Base-by-base conservation (phyloP, 129 eudicot species). In the Tagetes patula region DNA sequence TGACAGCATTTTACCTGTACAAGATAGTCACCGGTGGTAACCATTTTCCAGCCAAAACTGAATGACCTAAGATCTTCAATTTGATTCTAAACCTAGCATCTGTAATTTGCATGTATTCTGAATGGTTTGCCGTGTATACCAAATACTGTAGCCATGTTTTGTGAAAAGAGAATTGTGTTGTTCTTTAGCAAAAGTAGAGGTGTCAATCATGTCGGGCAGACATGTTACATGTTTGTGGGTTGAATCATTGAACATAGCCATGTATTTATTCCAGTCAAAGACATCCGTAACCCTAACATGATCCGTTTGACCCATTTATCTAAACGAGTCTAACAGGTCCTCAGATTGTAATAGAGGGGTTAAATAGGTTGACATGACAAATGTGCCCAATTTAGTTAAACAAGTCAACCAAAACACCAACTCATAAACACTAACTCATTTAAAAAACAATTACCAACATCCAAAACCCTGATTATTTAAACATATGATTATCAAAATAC, bases 21-120 rank as follows among this genome's bases (percentile, higher is more conserved):
- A 91, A 91, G 84, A 76, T 91, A 80, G 90, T 76, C 14, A 88
- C 90, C 2, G 92, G 97, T 11, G 95, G 97, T 39, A 88, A 91
- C 80, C 97, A 86, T 79, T 65, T 84, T 59, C 68, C 92, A 2
- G 72, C 89, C 55, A 91, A 91, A 83, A 68, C 85, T 11, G 91
- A 91, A 70, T 91, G 83, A 82, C 14, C 46, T 5, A 48, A 77
- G 54, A 27, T 42, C 61, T 41, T 6, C 34, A 52, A 32, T 40
- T 64, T 55, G 39, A 65, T 65, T 65, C 6, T 27, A 52, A 65
- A 65, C 37, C 43, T 45, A 31, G 65, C 32, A 43, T 55, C 53
- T 65, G 82, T 72, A 61, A 62, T 60, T 54, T 37, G 46, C 58
- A 20, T 79, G 74, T 79, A 65, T 65, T 72, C 27, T 45, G 47